A percentile compares a stretch with the other conserved stretches of the same genome.
Conservation (phyloP, 228 moss, liverwort and hornwort genomes). For the Sphagnum magellanicum region DNA sequence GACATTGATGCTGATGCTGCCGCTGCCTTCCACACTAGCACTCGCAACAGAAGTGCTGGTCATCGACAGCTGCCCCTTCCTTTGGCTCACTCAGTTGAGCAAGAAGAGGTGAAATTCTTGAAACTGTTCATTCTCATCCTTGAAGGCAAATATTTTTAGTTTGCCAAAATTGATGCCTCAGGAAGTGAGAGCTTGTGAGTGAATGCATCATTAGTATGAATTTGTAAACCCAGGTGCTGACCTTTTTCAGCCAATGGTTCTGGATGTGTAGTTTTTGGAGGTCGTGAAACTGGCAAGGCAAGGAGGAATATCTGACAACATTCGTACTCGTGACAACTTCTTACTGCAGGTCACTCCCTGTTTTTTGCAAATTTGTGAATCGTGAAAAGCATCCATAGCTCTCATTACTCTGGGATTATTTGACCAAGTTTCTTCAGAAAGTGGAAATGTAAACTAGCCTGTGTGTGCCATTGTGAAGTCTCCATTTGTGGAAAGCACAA, state of each 20-base stretch:
- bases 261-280: constrained; percentile 50
- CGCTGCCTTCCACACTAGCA: constrained; percentile 40
- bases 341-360: constrained; percentile 41
- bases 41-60: constrained; percentile 36
- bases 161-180: too few relatives aligned
- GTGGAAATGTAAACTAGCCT: not conserved
- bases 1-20: constrained; percentile 72
- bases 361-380: too few relatives aligned
- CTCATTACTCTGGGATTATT: not conserved
- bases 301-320: constrained; percentile 29
- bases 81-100: constrained; percentile 57
- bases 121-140: too few relatives aligned
- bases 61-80: constrained; percentile 63
- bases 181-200: too few relatives aligned
- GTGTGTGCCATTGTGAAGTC: not conserved
- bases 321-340: constrained; percentile 49
- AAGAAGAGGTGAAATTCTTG: constrained; percentile 67
- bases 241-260: not conserved
- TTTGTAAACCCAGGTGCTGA: not conserved
- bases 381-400: too few relatives aligned
- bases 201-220: too few relatives aligned
- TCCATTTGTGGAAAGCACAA: too few relatives aligned
- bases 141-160: too few relatives aligned
- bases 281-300: constrained; percentile 69
- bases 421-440: not conserved